These are phyloP conservation scores for Claviceps purpurea DNA, from an alignment of 2,329 filamentous ascomycete genomes.

Conservation along the genomic window DNA sequence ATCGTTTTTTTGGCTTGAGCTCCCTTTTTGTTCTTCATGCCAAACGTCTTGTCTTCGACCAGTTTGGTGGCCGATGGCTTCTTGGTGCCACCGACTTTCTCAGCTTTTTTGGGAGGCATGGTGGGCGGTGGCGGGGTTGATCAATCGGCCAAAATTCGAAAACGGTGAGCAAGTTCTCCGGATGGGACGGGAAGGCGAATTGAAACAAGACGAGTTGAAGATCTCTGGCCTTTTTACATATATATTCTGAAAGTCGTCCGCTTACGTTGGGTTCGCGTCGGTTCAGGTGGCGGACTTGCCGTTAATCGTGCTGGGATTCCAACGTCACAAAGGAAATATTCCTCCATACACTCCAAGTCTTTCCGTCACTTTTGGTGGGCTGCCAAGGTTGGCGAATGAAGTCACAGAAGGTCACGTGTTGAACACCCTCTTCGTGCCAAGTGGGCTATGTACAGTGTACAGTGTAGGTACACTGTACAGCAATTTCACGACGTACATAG, in stretches of 20 bases:
- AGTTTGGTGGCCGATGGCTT: constrained; percentile 44
- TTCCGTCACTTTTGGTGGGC: constrained; percentile 10
- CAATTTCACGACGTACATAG: too few relatives aligned
- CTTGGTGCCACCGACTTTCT: constrained; percentile 40
- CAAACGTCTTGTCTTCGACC: constrained; percentile 93
- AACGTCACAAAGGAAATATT: constrained; percentile 8
- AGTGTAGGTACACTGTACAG: not conserved
- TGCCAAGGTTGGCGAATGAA: constrained; percentile 12
- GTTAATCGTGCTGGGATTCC: not conserved
- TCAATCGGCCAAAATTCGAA: not conserved
- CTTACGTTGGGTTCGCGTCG: not conserved
- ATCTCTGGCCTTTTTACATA: not conserved
- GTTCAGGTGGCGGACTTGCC: not conserved
- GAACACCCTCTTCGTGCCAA: not conserved
- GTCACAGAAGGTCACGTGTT: constrained; percentile 15
- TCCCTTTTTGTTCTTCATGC: constrained; percentile 99
- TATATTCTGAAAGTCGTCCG: not conserved
- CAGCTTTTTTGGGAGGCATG: constrained; percentile 61
- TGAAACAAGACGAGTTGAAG: not conserved
- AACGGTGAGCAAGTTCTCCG: not conserved
- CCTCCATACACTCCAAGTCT: not conserved
- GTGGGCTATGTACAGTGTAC: not conserved
- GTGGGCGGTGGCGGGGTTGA: constrained; percentile 24
- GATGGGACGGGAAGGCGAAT: not conserved
- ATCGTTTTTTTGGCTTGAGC: constrained; percentile 82